Conservation (phyloP, 257 asterid genomes). For the Primulina huaijiensis region DNA sequence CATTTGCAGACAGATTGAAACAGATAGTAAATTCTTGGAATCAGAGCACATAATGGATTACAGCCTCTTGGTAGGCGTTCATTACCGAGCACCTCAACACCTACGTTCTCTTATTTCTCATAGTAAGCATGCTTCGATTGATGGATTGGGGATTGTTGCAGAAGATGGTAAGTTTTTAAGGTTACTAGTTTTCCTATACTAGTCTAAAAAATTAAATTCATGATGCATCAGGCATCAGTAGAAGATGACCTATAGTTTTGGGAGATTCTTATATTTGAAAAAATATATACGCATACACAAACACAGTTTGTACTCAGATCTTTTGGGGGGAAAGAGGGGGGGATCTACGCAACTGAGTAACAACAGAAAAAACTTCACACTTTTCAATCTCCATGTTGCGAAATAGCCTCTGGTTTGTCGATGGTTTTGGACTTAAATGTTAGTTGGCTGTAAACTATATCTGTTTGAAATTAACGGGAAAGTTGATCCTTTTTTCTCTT, state of each 20-base stretch:
- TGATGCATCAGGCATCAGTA: not conserved
- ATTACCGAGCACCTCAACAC: constrained; percentile 94
- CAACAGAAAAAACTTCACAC: too few species aligned
- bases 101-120: constrained; percentile 62
- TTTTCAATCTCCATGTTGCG: not conserved
- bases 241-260: not conserved
- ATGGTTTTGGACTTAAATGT: not conserved
- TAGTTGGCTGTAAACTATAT: not conserved
- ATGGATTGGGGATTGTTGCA: constrained; percentile 78
- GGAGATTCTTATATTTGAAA: not conserved
- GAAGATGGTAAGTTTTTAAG: constrained; percentile 66
- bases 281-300: too few species aligned
- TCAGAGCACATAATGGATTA: constrained; percentile 95
- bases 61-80: constrained; percentile 90
- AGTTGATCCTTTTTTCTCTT: not conserved
- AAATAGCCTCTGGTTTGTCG: not conserved
- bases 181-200: not conserved
- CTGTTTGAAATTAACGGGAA: not conserved
- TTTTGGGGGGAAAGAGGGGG: too few species aligned
- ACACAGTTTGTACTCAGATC: too few species aligned
- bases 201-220: not conserved
- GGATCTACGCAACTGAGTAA: too few species aligned
- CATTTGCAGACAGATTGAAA: constrained; percentile 19
- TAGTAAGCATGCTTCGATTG: constrained; percentile 45
- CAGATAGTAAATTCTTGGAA: constrained; percentile 86